These are phyloP conservation scores for Boletus sensibilis DNA, from an alignment of 768 basidiomycete species.

Conservation along the genomic window DNA sequence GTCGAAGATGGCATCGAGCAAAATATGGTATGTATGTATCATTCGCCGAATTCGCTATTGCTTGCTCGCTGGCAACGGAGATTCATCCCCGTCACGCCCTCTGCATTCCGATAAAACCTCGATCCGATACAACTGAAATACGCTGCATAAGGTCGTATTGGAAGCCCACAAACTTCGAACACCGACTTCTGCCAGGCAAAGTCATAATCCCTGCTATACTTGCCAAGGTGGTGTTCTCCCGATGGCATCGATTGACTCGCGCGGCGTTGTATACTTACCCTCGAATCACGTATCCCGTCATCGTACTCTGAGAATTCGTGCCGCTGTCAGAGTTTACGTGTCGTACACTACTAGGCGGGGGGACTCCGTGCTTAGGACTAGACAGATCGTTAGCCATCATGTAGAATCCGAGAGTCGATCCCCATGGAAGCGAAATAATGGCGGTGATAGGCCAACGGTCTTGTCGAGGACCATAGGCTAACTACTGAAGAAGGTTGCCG, in stretches of 20 bases:
- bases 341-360: constrained; percentile 7
- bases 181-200: constrained; percentile 14
- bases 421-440: constrained; percentile 17
- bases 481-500: constrained; percentile 22
- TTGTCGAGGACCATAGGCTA: constrained; percentile 7
- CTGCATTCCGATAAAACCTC: constrained; percentile 20
- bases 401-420: constrained; percentile 18
- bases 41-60: constrained; percentile 23
- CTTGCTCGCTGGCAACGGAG: constrained; percentile 23
- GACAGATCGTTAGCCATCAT: constrained; percentile 7
- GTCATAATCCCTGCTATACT: constrained; percentile 15
- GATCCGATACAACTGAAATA: constrained; percentile 17
- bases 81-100: constrained; percentile 24
- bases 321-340: constrained; percentile 34
- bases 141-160: constrained; percentile 15
- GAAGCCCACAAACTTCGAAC: constrained; percentile 16
- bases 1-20: constrained; percentile 7
- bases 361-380: constrained; percentile 9
- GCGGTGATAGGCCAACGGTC: constrained; percentile 28
- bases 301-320: constrained; percentile 18
- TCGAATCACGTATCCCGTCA: constrained; percentile 28
- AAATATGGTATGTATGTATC: constrained; percentile 7
- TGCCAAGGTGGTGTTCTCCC: constrained; percentile 21
- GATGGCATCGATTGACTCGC: constrained; percentile 32
- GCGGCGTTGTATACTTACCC: constrained; percentile 24